These are phyloP conservation scores for Boletus rufocinnamomeus DNA, from an alignment of 768 basidiomycete genomes.

Conservation along the genomic window DNA sequence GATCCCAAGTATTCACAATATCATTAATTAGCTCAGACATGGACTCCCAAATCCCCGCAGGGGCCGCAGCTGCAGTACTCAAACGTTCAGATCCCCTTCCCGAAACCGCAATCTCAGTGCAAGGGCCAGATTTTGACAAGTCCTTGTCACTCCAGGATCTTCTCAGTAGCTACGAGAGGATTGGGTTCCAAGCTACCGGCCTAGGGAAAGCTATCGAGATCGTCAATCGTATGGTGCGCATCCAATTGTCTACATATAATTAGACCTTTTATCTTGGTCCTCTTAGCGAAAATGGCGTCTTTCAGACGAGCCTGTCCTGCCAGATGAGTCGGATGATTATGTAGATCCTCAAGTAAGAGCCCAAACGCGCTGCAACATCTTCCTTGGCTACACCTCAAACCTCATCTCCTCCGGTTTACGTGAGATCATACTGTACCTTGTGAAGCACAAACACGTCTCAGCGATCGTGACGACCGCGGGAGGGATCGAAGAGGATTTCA, in stretches of 20 bases:
- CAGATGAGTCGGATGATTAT: constrained; percentile 72
- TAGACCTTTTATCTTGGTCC: background rate
- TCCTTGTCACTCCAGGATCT: constrained; percentile 65
- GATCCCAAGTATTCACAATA: background rate
- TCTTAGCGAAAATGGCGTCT: constrained; percentile 83
- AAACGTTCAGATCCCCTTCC: constrained; percentile 74
- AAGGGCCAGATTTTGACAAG: constrained; percentile 87
- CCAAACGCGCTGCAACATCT: constrained; percentile 79
- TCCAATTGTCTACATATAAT: background rate
- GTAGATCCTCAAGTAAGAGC: constrained; percentile 59
- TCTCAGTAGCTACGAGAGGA: constrained; percentile 78
- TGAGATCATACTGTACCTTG: constrained; percentile 89
- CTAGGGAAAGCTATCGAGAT: constrained; percentile 86
- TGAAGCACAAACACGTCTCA: constrained; percentile 87
- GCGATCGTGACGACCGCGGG: constrained; percentile 97
- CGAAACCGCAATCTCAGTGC: constrained; percentile 63
- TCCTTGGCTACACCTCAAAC: constrained; percentile 98
- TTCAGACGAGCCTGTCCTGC: constrained; percentile 75
- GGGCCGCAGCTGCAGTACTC: constrained; percentile 75
- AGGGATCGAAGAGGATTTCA: constrained; percentile 98
- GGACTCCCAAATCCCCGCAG: constrained; percentile 45
- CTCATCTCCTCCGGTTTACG: constrained; percentile 96
- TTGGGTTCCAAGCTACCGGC: constrained; percentile 97
- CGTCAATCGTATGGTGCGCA: constrained; percentile 86
- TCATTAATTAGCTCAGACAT: constrained; percentile 7